A percentile compares a stretch with the other conserved stretches of the same genome.
Conservation (phyloP, 164 flowering plant genomes). For the Protea cynaroides region DNA sequence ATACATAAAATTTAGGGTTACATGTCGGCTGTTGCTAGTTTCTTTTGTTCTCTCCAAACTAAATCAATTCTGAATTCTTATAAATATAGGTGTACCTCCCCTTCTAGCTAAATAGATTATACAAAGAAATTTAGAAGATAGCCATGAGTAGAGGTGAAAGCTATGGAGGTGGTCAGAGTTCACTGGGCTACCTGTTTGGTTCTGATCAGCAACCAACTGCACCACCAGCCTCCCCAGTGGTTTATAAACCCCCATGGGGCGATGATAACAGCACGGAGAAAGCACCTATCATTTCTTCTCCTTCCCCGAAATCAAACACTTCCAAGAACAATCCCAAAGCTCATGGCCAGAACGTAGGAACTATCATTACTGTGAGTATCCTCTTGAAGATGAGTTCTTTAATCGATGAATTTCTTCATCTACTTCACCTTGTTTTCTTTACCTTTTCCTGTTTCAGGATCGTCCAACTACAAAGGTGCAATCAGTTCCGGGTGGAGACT, state of each 20-base stretch:
- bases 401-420: no score
- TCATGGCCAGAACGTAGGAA: constrained; percentile 27
- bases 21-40: background rate
- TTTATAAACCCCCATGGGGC: constrained; percentile 17
- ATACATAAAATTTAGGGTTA: background rate
- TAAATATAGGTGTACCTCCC: background rate
- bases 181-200: constrained; percentile 32
- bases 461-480: constrained; percentile 44
- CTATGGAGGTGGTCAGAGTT: constrained; percentile 34
- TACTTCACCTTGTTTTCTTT: background rate
- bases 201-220: constrained; percentile 15
- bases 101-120: background rate
- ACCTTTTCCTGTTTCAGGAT: constrained; percentile 18
- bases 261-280: constrained; percentile 10
- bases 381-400: background rate
- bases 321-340: constrained; percentile 23
- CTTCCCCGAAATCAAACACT: constrained; percentile 11
- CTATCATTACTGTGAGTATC: constrained; percentile 30
- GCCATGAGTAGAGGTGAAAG: constrained; percentile 29
- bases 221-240: constrained; percentile 7
- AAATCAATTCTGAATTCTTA: background rate
- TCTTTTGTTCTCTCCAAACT: background rate
- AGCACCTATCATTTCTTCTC: constrained; percentile 4
- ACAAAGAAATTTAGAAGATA: background rate
- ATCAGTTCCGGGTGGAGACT: constrained; percentile 41